These are phyloP conservation scores for Leptographium lundbergii DNA, from an alignment of 2,329 filamentous ascomycete species.

Conservation along the genomic window DNA sequence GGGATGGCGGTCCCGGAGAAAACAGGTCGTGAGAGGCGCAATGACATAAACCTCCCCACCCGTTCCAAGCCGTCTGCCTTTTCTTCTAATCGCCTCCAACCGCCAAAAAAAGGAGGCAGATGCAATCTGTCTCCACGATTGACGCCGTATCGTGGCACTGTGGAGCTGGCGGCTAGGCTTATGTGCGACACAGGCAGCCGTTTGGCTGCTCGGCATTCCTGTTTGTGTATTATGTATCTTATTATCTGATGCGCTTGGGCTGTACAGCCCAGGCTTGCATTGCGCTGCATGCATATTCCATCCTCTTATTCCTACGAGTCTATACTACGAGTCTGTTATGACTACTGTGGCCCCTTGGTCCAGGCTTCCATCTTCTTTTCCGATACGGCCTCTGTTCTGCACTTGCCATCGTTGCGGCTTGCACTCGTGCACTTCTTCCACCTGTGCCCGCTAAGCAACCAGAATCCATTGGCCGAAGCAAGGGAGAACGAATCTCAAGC, in stretches of 20 bases:
- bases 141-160: neutral
- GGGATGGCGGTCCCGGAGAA: neutral
- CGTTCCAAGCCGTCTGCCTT: neutral
- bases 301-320: too few species aligned
- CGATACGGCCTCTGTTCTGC: slow-evolving; percentile 2
- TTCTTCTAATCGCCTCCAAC: neutral
- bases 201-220: neutral
- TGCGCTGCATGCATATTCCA: neutral
- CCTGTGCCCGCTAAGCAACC: neutral
- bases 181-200: neutral
- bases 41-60: neutral
- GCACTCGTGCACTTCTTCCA: neutral
- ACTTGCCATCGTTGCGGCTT: neutral
- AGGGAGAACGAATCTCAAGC: neutral
- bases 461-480: neutral
- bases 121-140: neutral
- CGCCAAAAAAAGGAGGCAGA: neutral
- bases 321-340: too few species aligned
- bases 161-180: neutral
- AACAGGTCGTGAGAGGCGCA: neutral
- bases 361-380: neutral
- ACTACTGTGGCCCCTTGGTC: neutral
- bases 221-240: neutral
- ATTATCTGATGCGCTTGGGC: neutral
- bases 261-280: neutral